Conservation (phyloP, 345 rosid species). For the Passiflora organensis region DNA sequence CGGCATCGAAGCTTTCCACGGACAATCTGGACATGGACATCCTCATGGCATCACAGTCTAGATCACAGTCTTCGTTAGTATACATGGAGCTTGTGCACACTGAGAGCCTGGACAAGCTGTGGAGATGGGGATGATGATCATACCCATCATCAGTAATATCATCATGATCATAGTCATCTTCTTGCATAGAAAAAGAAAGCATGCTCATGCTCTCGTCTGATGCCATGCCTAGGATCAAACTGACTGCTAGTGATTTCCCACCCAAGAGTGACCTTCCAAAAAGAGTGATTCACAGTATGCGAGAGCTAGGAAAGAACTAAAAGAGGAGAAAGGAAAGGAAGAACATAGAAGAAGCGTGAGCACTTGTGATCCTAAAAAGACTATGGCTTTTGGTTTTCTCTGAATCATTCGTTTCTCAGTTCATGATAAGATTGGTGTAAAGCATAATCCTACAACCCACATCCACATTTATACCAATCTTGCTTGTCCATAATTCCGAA, state of each 20-base stretch:
- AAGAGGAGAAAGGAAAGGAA: slow-evolving; percentile 2
- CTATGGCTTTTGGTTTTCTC: slow-evolving; percentile 22
- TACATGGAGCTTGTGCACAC: slow-evolving; percentile 59
- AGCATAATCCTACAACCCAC: not conserved
- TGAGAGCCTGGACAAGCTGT: slow-evolving; percentile 62
- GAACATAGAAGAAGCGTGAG: not conserved
- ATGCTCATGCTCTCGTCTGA: slow-evolving; percentile 36
- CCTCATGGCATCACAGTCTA: slow-evolving; percentile 18
- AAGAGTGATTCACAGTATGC: too few relatives aligned
- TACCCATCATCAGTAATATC: slow-evolving; percentile 43
- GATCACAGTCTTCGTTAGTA: slow-evolving; percentile 39
- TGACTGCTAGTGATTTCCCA: not conserved
- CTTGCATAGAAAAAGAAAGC: slow-evolving; percentile 24
- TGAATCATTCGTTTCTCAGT: slow-evolving; percentile 18
- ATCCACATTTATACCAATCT: slow-evolving; percentile 16
- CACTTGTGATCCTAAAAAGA: not conserved
- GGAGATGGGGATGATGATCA: slow-evolving; percentile 32
- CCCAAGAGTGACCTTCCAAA: too few relatives aligned
- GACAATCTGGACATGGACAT: slow-evolving; percentile 47
- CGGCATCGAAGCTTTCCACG: slow-evolving; percentile 67
- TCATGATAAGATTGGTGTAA: slow-evolving; percentile 21
- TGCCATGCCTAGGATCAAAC: slow-evolving; percentile 29
- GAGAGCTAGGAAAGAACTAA: too few relatives aligned
- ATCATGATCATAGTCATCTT: slow-evolving; percentile 32
- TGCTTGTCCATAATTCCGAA: not conserved